Percentiles rank a stretch among this genome's conserved stretches.
Conservation (phyloP, 2,329 filamentous ascomycete species). For the Sporothrix luriei region DNA sequence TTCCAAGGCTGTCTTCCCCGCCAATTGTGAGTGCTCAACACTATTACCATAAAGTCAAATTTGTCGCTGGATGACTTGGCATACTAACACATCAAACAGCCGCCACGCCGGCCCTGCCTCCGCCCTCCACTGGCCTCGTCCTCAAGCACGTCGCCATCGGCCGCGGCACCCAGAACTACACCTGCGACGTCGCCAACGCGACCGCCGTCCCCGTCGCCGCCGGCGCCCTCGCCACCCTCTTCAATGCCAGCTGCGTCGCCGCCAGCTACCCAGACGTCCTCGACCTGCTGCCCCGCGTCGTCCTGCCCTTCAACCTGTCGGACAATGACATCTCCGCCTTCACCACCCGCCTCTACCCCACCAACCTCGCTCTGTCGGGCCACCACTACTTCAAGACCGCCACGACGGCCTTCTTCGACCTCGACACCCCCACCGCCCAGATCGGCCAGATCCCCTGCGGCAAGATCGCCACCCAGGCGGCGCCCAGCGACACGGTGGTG, state of each 20-base stretch:
- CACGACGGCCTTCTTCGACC: constrained; percentile 77
- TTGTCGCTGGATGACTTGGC: neutral
- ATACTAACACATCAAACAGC: constrained; percentile 14
- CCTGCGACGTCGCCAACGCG: constrained; percentile 66
- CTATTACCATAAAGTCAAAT: constrained; percentile 49
- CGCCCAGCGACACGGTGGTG: constrained; percentile 61
- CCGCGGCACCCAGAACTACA: constrained; percentile 92
- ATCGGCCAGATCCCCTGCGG: constrained; percentile 64
- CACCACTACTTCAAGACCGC: constrained; percentile 75
- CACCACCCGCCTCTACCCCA: constrained; percentile 53
- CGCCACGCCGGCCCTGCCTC: constrained; percentile 45
- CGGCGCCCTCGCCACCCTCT: constrained; percentile 82
- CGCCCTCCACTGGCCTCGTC: constrained; percentile 60
- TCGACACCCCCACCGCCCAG: constrained; percentile 59
- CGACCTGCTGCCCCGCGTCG: constrained; percentile 64
- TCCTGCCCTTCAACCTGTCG: constrained; percentile 66
- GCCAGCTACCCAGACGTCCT: constrained; percentile 69
- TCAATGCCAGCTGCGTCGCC: constrained; percentile 81
- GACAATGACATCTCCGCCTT: constrained; percentile 40
- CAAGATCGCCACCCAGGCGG: constrained; percentile 63
- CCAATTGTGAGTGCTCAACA: constrained; percentile 45
- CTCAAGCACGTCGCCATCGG: constrained; percentile 82
- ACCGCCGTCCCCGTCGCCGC: constrained; percentile 63
- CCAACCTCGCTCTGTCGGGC: constrained; percentile 67
- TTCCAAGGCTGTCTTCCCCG: constrained; percentile 53